Evolutionary conservation across 164 flowering plant genomes (phyloP).

Genomic region (Echeveria elegans): DNA sequence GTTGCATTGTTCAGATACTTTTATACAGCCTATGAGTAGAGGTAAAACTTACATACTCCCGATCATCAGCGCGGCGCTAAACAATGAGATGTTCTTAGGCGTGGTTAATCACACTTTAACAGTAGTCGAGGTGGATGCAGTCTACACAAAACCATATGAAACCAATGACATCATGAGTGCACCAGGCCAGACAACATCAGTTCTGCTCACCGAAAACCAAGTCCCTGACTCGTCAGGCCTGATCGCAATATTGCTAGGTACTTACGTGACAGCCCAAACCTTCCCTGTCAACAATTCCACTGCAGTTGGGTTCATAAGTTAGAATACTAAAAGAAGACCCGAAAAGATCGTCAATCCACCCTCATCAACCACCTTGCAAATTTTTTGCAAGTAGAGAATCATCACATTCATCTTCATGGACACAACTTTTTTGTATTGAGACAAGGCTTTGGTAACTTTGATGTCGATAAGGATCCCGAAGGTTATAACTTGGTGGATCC

Average conservation of each 20-base stretch:
- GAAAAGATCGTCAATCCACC: background rate
- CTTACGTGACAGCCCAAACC: constrained; percentile 1
- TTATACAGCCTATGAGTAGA: background rate
- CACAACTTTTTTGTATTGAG: constrained; percentile 6
- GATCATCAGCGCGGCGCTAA: constrained; percentile 3
- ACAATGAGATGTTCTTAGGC: constrained; percentile 1
- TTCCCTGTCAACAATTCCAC: constrained; percentile 7
- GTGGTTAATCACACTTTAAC: constrained; percentile 6
- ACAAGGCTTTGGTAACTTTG: constrained; percentile 7
- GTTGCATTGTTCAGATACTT: background rate
- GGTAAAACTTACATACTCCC: constrained; percentile 5
- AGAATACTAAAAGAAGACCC: background rate
- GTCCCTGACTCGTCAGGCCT: constrained; percentile 2
- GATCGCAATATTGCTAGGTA: background rate
- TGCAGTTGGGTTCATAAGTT: constrained; percentile 2
- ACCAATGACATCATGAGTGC: constrained; percentile 4
- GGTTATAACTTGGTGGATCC: constrained; percentile 6
- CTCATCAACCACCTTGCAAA: background rate
- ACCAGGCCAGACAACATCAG: constrained; percentile 5
- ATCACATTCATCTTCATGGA: constrained; percentile 5
- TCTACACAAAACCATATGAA: constrained; percentile 3
- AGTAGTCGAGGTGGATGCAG: constrained; percentile 9
- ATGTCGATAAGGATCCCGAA: constrained; percentile 1
- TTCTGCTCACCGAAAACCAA: background rate
- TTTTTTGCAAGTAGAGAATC: constrained; percentile 2